Evolutionary conservation across 768 basidiomycete species (phyloP).

Genomic region (Solioccasus polychromus): DNA sequence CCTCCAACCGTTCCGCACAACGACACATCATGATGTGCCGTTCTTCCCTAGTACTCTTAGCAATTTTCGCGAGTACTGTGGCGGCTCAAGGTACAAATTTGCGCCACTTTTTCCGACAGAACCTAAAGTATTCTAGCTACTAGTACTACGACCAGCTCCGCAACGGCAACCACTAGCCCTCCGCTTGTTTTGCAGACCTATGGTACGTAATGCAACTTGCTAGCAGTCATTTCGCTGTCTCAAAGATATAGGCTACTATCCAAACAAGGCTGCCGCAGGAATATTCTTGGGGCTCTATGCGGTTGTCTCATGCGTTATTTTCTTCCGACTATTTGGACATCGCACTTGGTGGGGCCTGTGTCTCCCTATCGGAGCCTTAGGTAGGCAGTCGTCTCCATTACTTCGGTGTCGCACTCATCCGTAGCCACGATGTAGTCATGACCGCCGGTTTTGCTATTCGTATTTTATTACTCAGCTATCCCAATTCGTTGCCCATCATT

Average conservation of each 20-base stretch:
- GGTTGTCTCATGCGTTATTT: conserved; percentile 10
- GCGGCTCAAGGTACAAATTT: conserved; percentile 7
- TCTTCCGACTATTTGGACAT: conserved; percentile 17
- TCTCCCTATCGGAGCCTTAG: conserved; percentile 27
- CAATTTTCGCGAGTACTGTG: neutral
- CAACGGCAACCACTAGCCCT: conserved; percentile 7
- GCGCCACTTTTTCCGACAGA: neutral
- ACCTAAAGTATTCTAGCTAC: conserved; percentile 5
- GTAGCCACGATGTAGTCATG: conserved; percentile 13
- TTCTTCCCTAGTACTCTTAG: neutral
- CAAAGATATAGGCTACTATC: conserved; percentile 21
- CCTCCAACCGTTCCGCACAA: too few relatives aligned
- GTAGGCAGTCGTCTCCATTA: conserved; percentile 14
- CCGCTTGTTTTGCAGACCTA: conserved; percentile 6
- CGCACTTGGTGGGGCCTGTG: conserved; percentile 32
- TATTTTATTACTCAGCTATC: conserved; percentile 16
- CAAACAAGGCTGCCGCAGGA: conserved; percentile 21
- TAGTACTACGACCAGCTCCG: neutral
- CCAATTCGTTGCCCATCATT: conserved; percentile 17
- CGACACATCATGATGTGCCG: too few relatives aligned
- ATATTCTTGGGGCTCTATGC: conserved; percentile 22
- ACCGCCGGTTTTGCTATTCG: conserved; percentile 21
- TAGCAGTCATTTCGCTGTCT: neutral
- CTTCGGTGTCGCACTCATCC: neutral
- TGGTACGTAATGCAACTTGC: neutral